Percentiles rank a stretch among this genome's conserved stretches.
These are phyloP conservation scores for Earliella scabrosa DNA, from an alignment of 1,284 basidiomycete species.

Conservation along the genomic window DNA sequence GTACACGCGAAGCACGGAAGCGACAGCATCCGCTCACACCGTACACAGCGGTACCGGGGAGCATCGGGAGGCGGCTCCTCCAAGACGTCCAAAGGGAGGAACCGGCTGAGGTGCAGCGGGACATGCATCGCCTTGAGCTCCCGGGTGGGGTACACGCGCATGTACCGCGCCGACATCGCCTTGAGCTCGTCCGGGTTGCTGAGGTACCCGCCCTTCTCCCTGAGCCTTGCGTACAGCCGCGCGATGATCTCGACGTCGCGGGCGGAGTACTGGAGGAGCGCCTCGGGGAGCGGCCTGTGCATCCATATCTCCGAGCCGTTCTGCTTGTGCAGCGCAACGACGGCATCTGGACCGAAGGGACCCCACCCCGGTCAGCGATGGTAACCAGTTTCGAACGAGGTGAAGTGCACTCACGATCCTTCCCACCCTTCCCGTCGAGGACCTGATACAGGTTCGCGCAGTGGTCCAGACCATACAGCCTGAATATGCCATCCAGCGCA, in stretches of 20 bases:
- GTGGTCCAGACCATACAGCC: conserved; percentile 4
- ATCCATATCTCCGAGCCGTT: conserved; percentile 40
- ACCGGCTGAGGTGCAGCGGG: neutral
- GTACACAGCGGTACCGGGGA: neutral
- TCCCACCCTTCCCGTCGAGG: neutral
- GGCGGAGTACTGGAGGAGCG: conserved; percentile 45
- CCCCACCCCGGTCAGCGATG: neutral
- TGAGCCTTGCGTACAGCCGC: conserved; percentile 41
- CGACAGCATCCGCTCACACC: conserved; percentile 3
- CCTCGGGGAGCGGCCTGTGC: conserved; percentile 37
- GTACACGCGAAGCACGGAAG: neutral
- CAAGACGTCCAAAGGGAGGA: neutral
- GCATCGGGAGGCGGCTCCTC: neutral
- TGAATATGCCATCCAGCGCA: conserved; percentile 5
- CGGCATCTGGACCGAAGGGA: conserved; percentile 32
- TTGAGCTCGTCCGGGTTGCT: conserved; percentile 30
- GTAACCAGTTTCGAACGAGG: too few species aligned
- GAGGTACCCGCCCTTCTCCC: conserved; percentile 1
- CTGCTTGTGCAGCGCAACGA: conserved; percentile 42
- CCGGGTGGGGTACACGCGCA: conserved; percentile 1
- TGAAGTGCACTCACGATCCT: neutral
- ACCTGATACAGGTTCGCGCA: neutral
- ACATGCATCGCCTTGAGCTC: neutral
- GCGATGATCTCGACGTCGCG: conserved; percentile 46
- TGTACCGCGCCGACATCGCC: conserved; percentile 6